Evolutionary conservation across 1,284 basidiomycete genomes (phyloP).

Genomic region (Ceratobasidium theobromae): DNA sequence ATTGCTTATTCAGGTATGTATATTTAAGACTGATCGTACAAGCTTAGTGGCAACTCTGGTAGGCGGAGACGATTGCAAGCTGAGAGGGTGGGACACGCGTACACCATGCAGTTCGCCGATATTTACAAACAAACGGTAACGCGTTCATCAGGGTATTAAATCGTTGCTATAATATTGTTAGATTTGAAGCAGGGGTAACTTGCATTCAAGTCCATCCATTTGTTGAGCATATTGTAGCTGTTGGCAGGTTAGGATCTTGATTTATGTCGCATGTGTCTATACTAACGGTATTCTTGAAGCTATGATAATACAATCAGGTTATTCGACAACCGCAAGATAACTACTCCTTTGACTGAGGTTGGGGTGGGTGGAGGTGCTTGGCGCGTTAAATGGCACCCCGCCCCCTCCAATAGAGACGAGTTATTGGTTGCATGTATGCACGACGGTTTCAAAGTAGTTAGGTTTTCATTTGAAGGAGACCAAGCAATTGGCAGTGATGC

Average conservation of each 20-base stretch:
- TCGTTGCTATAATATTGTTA: constrained; percentile 40
- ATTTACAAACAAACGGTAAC: constrained; percentile 73
- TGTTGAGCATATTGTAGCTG: constrained; percentile 79
- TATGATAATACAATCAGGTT: constrained; percentile 84
- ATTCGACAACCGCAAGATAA: constrained; percentile 78
- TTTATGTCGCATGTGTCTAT: neutral
- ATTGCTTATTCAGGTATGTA: constrained; percentile 83
- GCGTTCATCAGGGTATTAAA: neutral
- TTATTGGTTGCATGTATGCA: constrained; percentile 96
- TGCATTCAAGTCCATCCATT: constrained; percentile 84
- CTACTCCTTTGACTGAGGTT: constrained; percentile 58
- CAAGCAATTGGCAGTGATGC: constrained; percentile 37
- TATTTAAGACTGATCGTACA: too few relatives aligned
- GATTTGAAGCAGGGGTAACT: constrained; percentile 93
- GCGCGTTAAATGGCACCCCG: constrained; percentile 96
- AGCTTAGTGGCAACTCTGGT: too few relatives aligned
- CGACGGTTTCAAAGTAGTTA: constrained; percentile 87
- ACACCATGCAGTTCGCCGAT: constrained; percentile 61
- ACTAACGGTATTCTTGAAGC: constrained; percentile 48
- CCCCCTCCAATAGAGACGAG: constrained; percentile 57
- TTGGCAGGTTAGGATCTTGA: constrained; percentile 75
- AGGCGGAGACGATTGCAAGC: constrained; percentile 92
- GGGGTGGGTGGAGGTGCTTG: constrained; percentile 91
- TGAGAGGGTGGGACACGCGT: constrained; percentile 93
- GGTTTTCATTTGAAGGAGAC: constrained; percentile 46